A percentile compares a stretch with the other conserved stretches of the same genome.
Evolutionary conservation across 257 asterid species (phyloP).

Genomic region (Prunella vulgaris): DNA sequence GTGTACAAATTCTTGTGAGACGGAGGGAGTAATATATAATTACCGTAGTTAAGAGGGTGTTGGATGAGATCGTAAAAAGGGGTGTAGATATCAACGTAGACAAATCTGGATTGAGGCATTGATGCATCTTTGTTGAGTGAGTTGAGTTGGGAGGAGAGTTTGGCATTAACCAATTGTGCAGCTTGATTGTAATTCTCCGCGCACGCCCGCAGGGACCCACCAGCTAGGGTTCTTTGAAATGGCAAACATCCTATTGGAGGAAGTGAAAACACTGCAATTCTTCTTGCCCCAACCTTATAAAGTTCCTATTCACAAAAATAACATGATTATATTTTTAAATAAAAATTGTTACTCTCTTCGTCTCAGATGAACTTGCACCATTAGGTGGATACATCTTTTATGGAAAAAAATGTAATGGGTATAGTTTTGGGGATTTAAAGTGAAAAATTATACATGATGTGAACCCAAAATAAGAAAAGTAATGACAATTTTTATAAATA

Average conservation of each 20-base stretch:
- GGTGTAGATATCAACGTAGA: conserved; percentile 39
- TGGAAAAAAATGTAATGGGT: too few species aligned
- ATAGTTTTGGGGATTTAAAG: too few species aligned
- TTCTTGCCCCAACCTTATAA: conserved; percentile 46
- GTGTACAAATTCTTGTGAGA: too few species aligned
- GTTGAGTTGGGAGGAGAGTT: conserved; percentile 26
- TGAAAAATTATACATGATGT: too few species aligned
- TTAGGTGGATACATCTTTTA: too few species aligned
- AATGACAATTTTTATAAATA: too few species aligned
- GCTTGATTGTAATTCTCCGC: conserved; percentile 32
- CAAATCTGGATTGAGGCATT: conserved; percentile 32
- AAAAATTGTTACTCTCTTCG: too few species aligned
- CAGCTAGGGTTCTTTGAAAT: conserved; percentile 35
- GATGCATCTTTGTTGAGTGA: conserved; percentile 18
- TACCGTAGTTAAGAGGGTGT: conserved; percentile 45
- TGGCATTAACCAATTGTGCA: conserved; percentile 33
- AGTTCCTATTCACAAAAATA: conserved; percentile 45
- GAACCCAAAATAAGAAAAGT: too few species aligned
- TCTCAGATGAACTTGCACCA: too few species aligned
- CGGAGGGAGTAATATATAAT: too few species aligned
- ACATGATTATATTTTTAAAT: too few species aligned
- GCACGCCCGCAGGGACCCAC: conserved; percentile 40
- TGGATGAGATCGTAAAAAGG: conserved; percentile 40
- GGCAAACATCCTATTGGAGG: conserved; percentile 50
- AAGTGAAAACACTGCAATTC: conserved; percentile 36